These are phyloP conservation scores for Teunomyces panamensis DNA, from an alignment of 805 yeast genomes.

Conservation along the genomic window DNA sequence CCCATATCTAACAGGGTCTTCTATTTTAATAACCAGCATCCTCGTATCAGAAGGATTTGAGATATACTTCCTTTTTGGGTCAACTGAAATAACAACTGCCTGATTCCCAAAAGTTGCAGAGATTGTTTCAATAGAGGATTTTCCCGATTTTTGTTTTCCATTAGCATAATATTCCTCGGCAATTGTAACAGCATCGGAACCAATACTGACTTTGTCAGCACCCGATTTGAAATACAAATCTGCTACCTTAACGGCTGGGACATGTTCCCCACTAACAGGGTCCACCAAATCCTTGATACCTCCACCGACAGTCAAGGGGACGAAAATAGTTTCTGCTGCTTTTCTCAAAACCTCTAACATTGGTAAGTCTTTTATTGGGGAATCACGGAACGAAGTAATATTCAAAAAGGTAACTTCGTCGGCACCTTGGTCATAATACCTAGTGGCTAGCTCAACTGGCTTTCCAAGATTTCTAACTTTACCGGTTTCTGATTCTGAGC, in stretches of 20 bases:
- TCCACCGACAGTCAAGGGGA: conserved; percentile 97
- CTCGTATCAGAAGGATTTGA: conserved; percentile 54
- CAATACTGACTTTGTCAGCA: conserved; percentile 97
- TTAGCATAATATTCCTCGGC: conserved; percentile 76
- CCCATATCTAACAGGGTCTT: conserved; percentile 50
- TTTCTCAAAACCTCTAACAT: conserved; percentile 84
- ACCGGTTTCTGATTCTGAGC: conserved; percentile 36
- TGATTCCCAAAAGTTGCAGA: conserved; percentile 91
- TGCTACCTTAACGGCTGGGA: conserved; percentile 90
- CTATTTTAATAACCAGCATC: conserved; percentile 64
- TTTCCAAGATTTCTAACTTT: conserved; percentile 92
- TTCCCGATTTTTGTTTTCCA: conserved; percentile 62
- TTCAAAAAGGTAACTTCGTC: conserved; percentile 95
- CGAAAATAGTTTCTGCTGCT: conserved; percentile 89
- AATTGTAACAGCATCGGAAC: conserved; percentile 93
- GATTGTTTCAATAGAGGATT: conserved; percentile 88
- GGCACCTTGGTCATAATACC: conserved; percentile 91
- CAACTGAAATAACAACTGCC: conserved; percentile 98
- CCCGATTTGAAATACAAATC: conserved; percentile 90
- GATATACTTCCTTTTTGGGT: conserved; percentile 86
- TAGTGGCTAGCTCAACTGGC: conserved; percentile 91
- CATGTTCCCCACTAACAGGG: conserved; percentile 67
- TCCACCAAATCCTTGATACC: conserved; percentile 91
- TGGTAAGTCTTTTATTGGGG: conserved; percentile 90
- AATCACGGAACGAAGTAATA: conserved; percentile 92